Base-by-base conservation (phyloP, 139 green algal genomes). In the Pycnococcus provasolii region DNA sequence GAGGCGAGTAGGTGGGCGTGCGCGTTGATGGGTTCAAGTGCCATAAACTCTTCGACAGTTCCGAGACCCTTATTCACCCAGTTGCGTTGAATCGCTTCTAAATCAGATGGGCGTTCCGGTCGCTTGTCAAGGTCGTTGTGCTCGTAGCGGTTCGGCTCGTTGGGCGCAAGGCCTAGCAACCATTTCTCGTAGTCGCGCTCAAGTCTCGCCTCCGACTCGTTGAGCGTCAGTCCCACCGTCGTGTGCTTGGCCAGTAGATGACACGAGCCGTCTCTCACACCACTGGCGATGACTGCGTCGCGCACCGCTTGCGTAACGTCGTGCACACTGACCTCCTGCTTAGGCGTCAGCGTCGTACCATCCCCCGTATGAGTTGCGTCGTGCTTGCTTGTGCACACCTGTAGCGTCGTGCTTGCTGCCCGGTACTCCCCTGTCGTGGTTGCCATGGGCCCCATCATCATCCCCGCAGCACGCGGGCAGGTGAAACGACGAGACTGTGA, bases 21-120 rank as follows among this genome's bases (percentile, higher is more conserved):
- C 48, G 48, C 48, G 48, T 55, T 55, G 48, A 55, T 9, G 48
- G 48, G 48, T 11, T 55, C 48, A 9, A 37, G 48, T 11, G 48
- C 48, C 48, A 55, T 55, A 11, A 55, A 55, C 48, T 55, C 48
- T 55, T 55, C 48, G 11, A 55, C 9, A 9, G 48, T 55, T 55
- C 48, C 48, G 9, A 37, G 9, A 11, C 48, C 48, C 48, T 55
- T 9, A 11, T 11, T 55, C 48, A 55, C 11, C 48, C 48, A 55
- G 48, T 55, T 55, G 48, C 48, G 48, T 11, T 55, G 9, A 55
- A 55, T 55, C 9, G 48, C 48, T 11, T 9, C 48, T 37, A 55
- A 11, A 11, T 55, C 48, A 11, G 9, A 11, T 11, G 9, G 9
- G 48, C 9, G 9, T 11, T 55, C 48, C 48, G 48, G 48, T 11